Evolutionary conservation across 2,329 filamentous ascomycete species (phyloP).

Genomic region (Colletotrichum tamarilloi): DNA sequence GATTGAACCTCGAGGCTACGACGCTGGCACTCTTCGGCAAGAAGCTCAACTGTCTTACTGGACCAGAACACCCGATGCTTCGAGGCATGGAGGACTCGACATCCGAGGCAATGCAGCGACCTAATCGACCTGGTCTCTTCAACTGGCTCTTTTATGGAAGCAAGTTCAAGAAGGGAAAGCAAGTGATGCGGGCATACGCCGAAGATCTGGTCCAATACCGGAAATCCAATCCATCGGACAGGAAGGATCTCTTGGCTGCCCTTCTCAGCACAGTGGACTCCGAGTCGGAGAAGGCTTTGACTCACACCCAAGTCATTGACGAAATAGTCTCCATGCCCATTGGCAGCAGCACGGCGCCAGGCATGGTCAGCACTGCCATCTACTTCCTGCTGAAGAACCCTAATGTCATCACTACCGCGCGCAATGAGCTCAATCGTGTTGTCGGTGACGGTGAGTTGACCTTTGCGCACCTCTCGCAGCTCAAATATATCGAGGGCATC

Average conservation of each 20-base stretch:
- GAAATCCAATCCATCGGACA: constrained; percentile 61
- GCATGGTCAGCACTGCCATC: constrained; percentile 56
- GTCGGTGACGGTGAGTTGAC: constrained; percentile 57
- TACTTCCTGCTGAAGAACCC: constrained; percentile 65
- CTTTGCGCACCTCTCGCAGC: constrained; percentile 59
- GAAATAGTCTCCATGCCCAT: constrained; percentile 77
- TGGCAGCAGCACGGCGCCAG: constrained; percentile 62
- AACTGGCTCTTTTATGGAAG: constrained; percentile 63
- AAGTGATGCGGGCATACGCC: constrained; percentile 65
- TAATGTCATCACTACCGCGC: constrained; percentile 56
- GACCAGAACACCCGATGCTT: constrained; percentile 60
- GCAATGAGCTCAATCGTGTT: constrained; percentile 64
- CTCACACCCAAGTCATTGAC: constrained; percentile 71
- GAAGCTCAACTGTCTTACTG: constrained; percentile 58
- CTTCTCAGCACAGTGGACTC: constrained; percentile 70
- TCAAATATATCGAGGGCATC: constrained; percentile 65
- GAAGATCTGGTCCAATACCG: constrained; percentile 68
- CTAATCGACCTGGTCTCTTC: constrained; percentile 61
- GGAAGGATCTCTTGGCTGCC: constrained; percentile 70
- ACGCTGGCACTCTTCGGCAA: constrained; percentile 63
- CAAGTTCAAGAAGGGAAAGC: constrained; percentile 66
- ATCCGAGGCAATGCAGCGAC: constrained; percentile 65
- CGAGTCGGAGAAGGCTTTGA: constrained; percentile 68
- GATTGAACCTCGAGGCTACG: constrained; percentile 63
- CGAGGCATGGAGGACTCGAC: constrained; percentile 66